Evolutionary conservation across 2,329 filamentous ascomycete genomes (phyloP), one percentile per base, ranked within the genome.

Genomic region (Talaromyces sp.): DNA sequence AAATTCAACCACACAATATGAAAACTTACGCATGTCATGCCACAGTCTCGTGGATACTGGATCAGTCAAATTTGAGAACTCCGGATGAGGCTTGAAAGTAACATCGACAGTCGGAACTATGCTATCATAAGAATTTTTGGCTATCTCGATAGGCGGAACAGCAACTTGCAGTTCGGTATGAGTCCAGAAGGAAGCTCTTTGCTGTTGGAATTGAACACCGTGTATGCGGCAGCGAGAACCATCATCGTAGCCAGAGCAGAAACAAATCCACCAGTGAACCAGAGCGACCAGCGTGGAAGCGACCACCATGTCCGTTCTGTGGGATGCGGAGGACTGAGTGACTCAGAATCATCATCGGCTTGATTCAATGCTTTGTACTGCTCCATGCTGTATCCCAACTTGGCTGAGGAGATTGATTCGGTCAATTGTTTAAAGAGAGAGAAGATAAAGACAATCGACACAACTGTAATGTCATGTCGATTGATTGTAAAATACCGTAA

Each of bases 11-110:
- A n/a, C n/a, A n/a, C n/a, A n/a, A n/a, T n/a, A n/a, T n/a, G n/a
- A n/a, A n/a, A 51, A 43, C 52, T 35, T 43, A 54, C 52, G 52
- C 37, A 54, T 43, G 36, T 54, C 37, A 33, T 41, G 52, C 52
- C 52, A 54, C 37, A 6, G 36, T 22, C 37, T 43, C 5, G 37
- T 54, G 17, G 37, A 19, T 33, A 31, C 52, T 43, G 52, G 52
- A 31, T 54, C 37, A 1, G 52, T 54, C 36, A 54, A 54, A 33
- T 54, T 54, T 54, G 52, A 54, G 25, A 54, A 54, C 19, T 54
- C 52, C 10, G 52, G 52, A 43, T 54, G 46, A 51, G 46, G 46
- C 13, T 51, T 21, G 28, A 51, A 51, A 17, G 46, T 51, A 10
- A 51, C 46, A 10, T 51, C 46, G 15, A 51, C 46, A 51, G 25